These are phyloP conservation scores for Teunomyces kruisii DNA, from an alignment of 805 yeast species.

Conservation along the genomic window DNA sequence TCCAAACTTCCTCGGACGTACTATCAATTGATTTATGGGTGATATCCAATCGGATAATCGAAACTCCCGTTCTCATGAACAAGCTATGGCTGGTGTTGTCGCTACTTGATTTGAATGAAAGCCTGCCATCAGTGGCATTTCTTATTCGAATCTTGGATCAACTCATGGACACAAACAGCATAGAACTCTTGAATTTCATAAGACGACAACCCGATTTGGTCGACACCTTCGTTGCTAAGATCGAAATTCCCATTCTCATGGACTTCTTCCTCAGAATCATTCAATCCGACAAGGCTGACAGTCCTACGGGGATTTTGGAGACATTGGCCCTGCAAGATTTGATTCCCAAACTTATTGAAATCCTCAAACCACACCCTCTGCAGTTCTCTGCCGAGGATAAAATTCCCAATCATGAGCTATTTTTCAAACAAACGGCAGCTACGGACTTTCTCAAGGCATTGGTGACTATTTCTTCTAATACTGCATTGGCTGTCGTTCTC, in stretches of 20 bases:
- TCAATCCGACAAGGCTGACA: conserved; percentile 88
- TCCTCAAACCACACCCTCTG: conserved; percentile 64
- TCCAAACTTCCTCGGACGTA: conserved; percentile 41
- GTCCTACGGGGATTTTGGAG: conserved; percentile 84
- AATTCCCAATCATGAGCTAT: conserved; percentile 30
- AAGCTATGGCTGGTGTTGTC: conserved; percentile 42
- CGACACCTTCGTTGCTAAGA: conserved; percentile 76
- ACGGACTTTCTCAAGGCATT: conserved; percentile 94
- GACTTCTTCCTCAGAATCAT: conserved; percentile 87
- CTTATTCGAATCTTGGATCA: conserved; percentile 74
- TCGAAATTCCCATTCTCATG: conserved; percentile 92
- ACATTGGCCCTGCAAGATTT: conserved; percentile 69
- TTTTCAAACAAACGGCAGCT: conserved; percentile 80
- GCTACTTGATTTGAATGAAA: conserved; percentile 32
- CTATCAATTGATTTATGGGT: conserved; percentile 44
- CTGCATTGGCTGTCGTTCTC: conserved; percentile 67
- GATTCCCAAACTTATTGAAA: conserved; percentile 69
- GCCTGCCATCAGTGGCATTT: conserved; percentile 39
- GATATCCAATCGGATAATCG: conserved; percentile 42
- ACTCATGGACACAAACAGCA: conserved; percentile 61
- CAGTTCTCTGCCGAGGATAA: conserved; percentile 39
- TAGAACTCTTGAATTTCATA: conserved; percentile 70
- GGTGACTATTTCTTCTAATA: conserved; percentile 88
- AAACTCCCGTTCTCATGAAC: conserved; percentile 38
- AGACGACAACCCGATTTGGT: conserved; percentile 69